Evolutionary conservation across 257 asterid genomes (phyloP).

Genomic region (Pogostemon cablin): DNA sequence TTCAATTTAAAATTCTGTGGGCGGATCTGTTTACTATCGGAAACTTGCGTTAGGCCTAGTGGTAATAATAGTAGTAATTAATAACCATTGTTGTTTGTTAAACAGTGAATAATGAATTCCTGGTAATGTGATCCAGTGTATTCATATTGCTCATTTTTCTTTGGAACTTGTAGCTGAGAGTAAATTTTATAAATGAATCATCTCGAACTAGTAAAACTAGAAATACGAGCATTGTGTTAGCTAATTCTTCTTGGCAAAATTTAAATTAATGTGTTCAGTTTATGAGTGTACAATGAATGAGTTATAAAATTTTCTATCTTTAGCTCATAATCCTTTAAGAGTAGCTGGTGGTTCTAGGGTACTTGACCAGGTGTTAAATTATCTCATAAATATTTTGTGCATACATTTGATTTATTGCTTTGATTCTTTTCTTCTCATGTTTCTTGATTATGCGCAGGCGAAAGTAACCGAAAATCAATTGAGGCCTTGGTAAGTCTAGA

Average conservation of each 20-base stretch:
- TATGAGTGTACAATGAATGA: not conserved
- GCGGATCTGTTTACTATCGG: too few species aligned
- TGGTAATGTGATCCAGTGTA: not conserved
- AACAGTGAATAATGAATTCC: too few species aligned
- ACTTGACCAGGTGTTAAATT: not conserved
- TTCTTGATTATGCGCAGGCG: constrained; percentile 49
- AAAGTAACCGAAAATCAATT: constrained; percentile 53
- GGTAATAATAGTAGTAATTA: too few species aligned
- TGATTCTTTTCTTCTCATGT: not conserved
- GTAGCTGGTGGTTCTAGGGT: not conserved
- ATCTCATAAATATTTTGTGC: not conserved
- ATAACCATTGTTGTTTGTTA: too few species aligned
- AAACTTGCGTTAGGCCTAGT: too few species aligned
- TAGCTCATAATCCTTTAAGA: not conserved
- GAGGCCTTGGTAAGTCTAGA: constrained; percentile 63
- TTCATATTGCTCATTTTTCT: not conserved
- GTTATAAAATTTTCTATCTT: not conserved
- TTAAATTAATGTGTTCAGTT: not conserved
- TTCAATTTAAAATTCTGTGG: too few species aligned
- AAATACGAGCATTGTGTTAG: not conserved
- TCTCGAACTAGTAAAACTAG: not conserved
- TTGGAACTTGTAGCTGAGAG: not conserved
- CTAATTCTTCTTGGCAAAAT: not conserved
- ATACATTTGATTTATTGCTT: constrained; percentile 13
- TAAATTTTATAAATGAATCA: not conserved